phyloP scores from a whole-genome alignment of 2,329 filamentous ascomycete species.

The Fusarium cicatricum region DNA sequence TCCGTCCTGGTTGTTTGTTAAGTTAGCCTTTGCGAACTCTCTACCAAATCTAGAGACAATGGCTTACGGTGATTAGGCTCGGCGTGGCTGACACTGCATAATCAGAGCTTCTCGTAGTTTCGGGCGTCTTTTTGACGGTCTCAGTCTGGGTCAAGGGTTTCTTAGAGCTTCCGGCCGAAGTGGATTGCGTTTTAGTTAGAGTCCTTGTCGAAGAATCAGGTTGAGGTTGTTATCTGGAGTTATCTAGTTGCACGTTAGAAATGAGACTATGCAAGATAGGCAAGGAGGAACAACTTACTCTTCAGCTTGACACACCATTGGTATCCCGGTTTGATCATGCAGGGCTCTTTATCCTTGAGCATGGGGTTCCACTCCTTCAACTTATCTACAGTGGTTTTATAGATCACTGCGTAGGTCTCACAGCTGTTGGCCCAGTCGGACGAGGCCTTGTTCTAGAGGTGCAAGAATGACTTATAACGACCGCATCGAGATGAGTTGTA shows the following conservation, averaged over 20 bases:
- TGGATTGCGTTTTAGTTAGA: not conserved
- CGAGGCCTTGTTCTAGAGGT: not conserved
- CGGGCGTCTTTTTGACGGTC: too few relatives aligned
- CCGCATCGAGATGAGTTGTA: not conserved
- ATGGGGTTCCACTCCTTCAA: not conserved
- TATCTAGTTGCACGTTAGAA: too few relatives aligned
- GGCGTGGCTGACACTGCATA: too few relatives aligned
- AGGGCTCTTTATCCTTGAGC: not conserved
- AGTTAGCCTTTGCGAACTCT: too few relatives aligned
- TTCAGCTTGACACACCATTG: not conserved
- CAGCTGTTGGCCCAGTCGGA: not conserved
- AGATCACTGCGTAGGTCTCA: not conserved
- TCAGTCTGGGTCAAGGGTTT: not conserved
- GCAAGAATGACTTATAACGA: not conserved
- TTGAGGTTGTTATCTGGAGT: too few relatives aligned
- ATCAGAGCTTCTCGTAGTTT: too few relatives aligned
- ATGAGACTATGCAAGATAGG: too few relatives aligned
- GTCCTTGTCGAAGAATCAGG: not conserved
- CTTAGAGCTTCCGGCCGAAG: not conserved
- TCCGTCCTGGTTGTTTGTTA: too few relatives aligned
- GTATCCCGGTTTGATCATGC: not conserved
- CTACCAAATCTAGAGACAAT: too few relatives aligned
- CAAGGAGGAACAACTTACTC: too few relatives aligned
- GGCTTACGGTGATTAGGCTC: too few relatives aligned
- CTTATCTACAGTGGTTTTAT: not conserved